Evolutionary conservation across 305 asterid genomes (phyloP).

Genomic region (Fraxinus nigra): DNA sequence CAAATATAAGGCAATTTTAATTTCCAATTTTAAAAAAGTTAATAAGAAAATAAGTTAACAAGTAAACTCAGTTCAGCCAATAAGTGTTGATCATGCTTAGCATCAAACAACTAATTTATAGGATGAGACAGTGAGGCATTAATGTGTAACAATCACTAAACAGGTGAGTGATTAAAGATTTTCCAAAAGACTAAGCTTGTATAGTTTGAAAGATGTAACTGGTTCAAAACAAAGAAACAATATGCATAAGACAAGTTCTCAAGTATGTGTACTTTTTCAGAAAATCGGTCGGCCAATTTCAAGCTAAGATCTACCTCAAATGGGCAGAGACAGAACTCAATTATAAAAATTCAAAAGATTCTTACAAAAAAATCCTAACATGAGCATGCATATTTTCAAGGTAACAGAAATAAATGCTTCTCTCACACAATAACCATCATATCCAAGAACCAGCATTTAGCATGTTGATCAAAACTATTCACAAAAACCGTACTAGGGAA

Average conservation of each 20-base stretch:
- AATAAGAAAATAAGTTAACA: background rate
- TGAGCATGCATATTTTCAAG: conserved; percentile 1
- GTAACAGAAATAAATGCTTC: background rate
- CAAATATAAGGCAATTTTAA: background rate
- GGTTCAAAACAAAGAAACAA: conserved; percentile 8
- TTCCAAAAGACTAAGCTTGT: background rate
- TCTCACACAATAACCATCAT: background rate
- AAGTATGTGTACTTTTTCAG: background rate
- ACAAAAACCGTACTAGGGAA: background rate
- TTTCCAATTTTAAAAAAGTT: background rate
- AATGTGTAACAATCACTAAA: background rate
- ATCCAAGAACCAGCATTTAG: background rate
- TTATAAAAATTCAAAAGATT: background rate
- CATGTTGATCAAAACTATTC: background rate
- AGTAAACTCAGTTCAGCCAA: background rate
- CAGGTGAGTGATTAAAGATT: background rate
- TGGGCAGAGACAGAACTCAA: background rate
- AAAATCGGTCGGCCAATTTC: background rate
- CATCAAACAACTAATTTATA: background rate
- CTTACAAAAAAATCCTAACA: background rate
- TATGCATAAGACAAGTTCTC: background rate
- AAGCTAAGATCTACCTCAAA: background rate
- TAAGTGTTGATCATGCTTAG: background rate
- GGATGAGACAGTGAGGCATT: background rate
- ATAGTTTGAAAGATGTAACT: background rate